These are phyloP conservation scores for Myxozyma nipponensis DNA, from an alignment of 805 yeast species.

Conservation along the genomic window DNA sequence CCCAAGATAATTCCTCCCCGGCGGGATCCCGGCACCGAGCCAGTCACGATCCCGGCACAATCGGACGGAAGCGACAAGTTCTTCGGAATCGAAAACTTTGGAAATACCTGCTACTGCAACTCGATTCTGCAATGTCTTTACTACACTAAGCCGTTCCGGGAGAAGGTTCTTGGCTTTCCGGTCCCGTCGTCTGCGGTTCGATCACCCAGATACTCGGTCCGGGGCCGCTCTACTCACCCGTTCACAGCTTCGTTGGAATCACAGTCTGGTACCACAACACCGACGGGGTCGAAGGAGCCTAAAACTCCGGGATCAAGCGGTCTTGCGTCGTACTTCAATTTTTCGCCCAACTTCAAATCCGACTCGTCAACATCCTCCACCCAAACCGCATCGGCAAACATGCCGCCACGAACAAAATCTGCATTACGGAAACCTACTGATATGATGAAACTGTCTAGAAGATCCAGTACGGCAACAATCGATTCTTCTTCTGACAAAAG, in stretches of 20 bases:
- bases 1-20: not conserved
- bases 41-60: not conserved
- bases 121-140: slow-evolving; percentile 86
- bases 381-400: not conserved
- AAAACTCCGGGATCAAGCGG: slow-evolving; percentile 10
- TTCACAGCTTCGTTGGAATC: slow-evolving; percentile 1
- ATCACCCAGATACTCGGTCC: slow-evolving; percentile 17
- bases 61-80: slow-evolving; percentile 34
- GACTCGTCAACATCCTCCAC: not conserved
- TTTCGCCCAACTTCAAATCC: slow-evolving; percentile 10
- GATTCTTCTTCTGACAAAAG: not conserved
- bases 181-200: slow-evolving; percentile 17
- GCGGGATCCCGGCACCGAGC: not conserved
- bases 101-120: slow-evolving; percentile 87
- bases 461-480: not conserved
- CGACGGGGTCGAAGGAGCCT: not conserved
- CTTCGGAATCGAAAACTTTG: slow-evolving; percentile 48
- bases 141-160: slow-evolving; percentile 67
- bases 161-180: slow-evolving; percentile 50
- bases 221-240: slow-evolving; percentile 13
- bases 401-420: not conserved
- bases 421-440: slow-evolving; percentile 14
- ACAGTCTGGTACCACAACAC: not conserved
- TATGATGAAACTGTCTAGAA: slow-evolving; percentile 9
- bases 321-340: slow-evolving; percentile 6